Evolutionary conservation across 169 alveolate species (phyloP), one percentile per base, ranked within the genome.

Genomic region (Cryptosporidium bovis): DNA sequence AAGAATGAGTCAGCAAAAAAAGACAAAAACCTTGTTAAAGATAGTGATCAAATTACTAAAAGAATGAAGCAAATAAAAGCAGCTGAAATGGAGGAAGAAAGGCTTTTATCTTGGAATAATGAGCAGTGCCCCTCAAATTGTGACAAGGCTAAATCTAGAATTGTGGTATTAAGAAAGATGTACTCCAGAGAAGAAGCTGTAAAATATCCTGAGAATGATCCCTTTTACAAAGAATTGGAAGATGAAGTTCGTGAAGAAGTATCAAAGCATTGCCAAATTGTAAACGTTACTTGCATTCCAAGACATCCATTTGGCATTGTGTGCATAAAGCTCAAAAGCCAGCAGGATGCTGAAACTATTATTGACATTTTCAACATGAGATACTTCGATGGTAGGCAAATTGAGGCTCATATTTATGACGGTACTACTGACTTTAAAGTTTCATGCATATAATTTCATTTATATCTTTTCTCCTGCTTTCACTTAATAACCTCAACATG

Each of bases 351-450:
- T 62, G 95, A 93, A 51, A 31, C 66, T 20, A 92, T 95, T 68
- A 90, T 95, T 6, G 82, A 90, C 40, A 64, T 40, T 16, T 71
- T 93, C 90, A 65, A 92, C 77, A 91, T 91, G n/a, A 65, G 94
- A 44, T 64, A 58, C 20, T 93, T 90, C 82, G 92, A 87, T 82
- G 94, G 91, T 34, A 91, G 93, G 46, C 46, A 83, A 46, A 64
- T 95, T 6, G 82, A 65, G 29, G 87, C 93, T 65, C 64, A 66
- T 48, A 93, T 84, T 82, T 95, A 95, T 93, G 96, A 95, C 83
- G 97, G 96, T 10, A 89, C 65, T 13, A 92, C 94, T 12, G 95
- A 93, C 87, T 95, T 84, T 66, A 92, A 92, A 84, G 91, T 60
- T 15, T 77, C 87, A 20, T 60, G 77, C 40, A 69, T 69, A n/a